Conservation (phyloP, 805 yeast genomes). For the Wickerhamiella lipophila region DNA sequence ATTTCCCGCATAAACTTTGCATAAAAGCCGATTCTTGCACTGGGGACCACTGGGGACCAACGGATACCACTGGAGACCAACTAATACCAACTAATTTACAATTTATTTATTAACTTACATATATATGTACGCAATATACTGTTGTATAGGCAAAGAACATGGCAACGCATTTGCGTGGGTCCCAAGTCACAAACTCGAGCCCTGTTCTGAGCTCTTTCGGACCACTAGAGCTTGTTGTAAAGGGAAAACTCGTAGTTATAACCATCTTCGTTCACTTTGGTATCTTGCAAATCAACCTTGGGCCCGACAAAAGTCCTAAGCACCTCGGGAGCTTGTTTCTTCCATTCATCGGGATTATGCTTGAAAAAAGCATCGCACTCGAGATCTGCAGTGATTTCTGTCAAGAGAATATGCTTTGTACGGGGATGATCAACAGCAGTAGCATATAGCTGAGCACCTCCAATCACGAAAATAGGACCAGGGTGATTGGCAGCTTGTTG, state of each 20-base stretch:
- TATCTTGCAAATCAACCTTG: conserved; percentile 21
- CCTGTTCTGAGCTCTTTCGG: too few relatives aligned
- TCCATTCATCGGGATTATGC: conserved; percentile 21
- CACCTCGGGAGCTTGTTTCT: conserved; percentile 26
- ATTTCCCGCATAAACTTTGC: conserved; percentile 43
- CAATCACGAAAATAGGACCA: conserved; percentile 67
- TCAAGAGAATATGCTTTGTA: conserved; percentile 49
- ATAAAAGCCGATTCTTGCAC: conserved; percentile 37
- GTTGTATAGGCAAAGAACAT: too few relatives aligned
- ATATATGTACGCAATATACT: too few relatives aligned
- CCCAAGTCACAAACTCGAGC: too few relatives aligned
- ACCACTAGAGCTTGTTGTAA: conserved; percentile 27
- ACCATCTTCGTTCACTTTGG: conserved; percentile 34
- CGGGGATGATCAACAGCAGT: conserved; percentile 34
- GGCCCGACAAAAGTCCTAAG: conserved; percentile 33
- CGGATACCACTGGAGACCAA: too few relatives aligned
- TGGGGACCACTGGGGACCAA: too few relatives aligned
- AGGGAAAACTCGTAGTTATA: conserved; percentile 48
- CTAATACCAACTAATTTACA: background rate
- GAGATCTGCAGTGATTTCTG: conserved; percentile 41
- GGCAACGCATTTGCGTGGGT: too few relatives aligned
- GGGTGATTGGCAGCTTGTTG: conserved; percentile 15
- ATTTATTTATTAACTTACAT: conserved; percentile 9
- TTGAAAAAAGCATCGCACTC: conserved; percentile 64
- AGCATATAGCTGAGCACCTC: conserved; percentile 82